Evolutionary conservation across 2,329 filamentous ascomycete genomes (phyloP).

Genomic region (Cladosporium oxysporum): DNA sequence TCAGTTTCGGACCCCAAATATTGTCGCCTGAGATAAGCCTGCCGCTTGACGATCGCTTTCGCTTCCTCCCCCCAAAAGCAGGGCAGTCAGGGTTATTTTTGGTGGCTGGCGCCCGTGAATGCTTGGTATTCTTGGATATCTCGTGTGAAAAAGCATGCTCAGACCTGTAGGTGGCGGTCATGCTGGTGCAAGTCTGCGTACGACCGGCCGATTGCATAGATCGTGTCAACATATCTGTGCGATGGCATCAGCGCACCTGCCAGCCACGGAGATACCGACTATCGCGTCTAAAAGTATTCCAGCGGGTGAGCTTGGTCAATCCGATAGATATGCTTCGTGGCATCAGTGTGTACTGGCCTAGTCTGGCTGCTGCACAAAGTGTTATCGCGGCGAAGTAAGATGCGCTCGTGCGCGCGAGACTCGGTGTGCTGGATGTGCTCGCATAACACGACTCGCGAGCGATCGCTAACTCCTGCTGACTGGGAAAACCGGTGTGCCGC

Average conservation of each 20-base stretch:
- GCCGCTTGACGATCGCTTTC: slow-evolving; percentile 16
- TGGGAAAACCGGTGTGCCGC: slow-evolving; percentile 4
- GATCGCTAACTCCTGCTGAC: slow-evolving; percentile 6
- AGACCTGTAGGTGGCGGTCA: no score
- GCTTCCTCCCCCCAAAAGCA: slow-evolving; percentile 1
- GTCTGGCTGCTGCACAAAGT: not conserved
- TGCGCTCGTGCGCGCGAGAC: slow-evolving; percentile 3
- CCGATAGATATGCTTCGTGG: not conserved
- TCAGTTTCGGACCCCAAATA: slow-evolving; percentile 1
- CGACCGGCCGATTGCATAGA: no score
- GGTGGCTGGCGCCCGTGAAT: not conserved
- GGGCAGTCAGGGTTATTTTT: slow-evolving; percentile 13
- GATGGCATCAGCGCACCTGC: not conserved
- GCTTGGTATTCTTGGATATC: slow-evolving; percentile 9
- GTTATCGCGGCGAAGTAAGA: not conserved
- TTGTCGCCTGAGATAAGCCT: slow-evolving; percentile 16
- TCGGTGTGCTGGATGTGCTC: slow-evolving; percentile 8
- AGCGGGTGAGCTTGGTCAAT: no score
- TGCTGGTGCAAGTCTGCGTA: no score
- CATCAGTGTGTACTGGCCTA: not conserved
- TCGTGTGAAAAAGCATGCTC: no score
- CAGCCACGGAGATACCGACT: not conserved
- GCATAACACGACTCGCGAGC: slow-evolving; percentile 12
- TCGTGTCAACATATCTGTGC: not conserved
- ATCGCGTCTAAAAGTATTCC: not conserved